Percentiles rank a stretch among this genome's conserved stretches.
Conservation (phyloP, 1,284 basidiomycete genomes). For the Boletus coffeatus region DNA sequence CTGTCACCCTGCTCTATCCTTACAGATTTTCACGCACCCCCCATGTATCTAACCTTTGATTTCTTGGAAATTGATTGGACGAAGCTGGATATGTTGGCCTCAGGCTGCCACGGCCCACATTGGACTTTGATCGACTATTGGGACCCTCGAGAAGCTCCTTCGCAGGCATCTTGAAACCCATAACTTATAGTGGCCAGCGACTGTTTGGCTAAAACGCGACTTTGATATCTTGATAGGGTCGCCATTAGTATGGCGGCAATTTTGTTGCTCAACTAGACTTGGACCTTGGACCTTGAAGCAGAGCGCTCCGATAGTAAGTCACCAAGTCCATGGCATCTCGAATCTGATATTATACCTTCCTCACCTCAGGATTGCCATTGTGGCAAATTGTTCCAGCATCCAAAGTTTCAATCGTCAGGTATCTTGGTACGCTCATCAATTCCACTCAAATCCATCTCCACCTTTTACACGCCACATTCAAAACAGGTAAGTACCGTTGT, state of each 20-base stretch:
- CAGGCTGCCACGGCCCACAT: too few relatives aligned
- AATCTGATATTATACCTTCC: background rate
- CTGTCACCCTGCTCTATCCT: too few relatives aligned
- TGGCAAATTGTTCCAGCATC: background rate
- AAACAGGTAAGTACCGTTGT: background rate
- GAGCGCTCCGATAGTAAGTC: background rate
- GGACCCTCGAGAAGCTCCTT: too few relatives aligned
- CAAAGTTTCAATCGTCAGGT: background rate
- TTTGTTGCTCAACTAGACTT: background rate
- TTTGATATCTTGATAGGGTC: background rate
- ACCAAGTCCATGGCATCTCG: background rate
- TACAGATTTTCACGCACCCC: too few relatives aligned
- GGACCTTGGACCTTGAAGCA: background rate
- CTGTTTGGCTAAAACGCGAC: background rate
- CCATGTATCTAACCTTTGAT: too few relatives aligned
- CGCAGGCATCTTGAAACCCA: too few relatives aligned
- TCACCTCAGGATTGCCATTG: background rate
- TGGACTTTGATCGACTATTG: too few relatives aligned
- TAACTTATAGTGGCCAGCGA: too few relatives aligned
- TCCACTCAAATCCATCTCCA: background rate
- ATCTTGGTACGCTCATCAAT: background rate
- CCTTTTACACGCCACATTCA: background rate
- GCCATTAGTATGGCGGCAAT: background rate
- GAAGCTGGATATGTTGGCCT: too few relatives aligned
- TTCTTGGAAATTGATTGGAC: too few relatives aligned